phyloP scores from a whole-genome alignment of 225 moss, liverwort and hornwort genomes.

The Pleurozium schreberi region DNA sequence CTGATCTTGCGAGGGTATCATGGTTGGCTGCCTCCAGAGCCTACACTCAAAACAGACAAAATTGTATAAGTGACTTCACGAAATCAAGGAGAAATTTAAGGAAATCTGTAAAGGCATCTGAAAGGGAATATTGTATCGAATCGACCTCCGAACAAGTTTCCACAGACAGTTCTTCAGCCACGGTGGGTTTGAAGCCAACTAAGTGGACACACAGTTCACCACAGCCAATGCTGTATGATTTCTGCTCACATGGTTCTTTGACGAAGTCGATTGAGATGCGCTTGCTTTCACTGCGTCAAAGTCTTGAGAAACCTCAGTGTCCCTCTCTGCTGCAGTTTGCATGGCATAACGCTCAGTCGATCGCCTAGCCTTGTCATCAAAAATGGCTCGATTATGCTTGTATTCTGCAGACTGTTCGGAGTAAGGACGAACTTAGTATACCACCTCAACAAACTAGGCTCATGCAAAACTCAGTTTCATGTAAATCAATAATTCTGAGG shows the following conservation, averaged over 20 bases:
- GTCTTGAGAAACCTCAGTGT: neutral
- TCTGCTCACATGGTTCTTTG: slow-evolving; percentile 10
- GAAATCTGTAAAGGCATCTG: neutral
- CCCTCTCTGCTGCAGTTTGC: slow-evolving; percentile 9
- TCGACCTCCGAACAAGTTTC: neutral
- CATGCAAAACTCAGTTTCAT: neutral
- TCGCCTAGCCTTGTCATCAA: slow-evolving; percentile 62
- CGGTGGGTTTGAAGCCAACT: neutral
- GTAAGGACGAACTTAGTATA: neutral
- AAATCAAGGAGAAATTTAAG: neutral
- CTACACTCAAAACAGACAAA: slow-evolving; percentile 1
- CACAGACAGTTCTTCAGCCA: neutral
- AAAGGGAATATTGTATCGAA: neutral
- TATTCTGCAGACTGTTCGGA: slow-evolving; percentile 67
- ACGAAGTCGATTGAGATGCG: neutral
- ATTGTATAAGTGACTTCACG: neutral
- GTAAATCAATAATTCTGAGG: neutral
- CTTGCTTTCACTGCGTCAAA: neutral
- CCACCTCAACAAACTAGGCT: neutral
- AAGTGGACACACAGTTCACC: neutral
- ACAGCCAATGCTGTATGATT: neutral
- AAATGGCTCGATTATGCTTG: slow-evolving; percentile 62
- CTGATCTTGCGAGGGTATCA: slow-evolving; percentile 2
- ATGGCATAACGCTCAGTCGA: slow-evolving; percentile 61
- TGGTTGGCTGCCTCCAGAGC: neutral